Percentiles rank a stretch among this genome's conserved stretches.
phyloP scores from a whole-genome alignment of 352 stramenopile genomes.

The Phytophthora melonis region DNA sequence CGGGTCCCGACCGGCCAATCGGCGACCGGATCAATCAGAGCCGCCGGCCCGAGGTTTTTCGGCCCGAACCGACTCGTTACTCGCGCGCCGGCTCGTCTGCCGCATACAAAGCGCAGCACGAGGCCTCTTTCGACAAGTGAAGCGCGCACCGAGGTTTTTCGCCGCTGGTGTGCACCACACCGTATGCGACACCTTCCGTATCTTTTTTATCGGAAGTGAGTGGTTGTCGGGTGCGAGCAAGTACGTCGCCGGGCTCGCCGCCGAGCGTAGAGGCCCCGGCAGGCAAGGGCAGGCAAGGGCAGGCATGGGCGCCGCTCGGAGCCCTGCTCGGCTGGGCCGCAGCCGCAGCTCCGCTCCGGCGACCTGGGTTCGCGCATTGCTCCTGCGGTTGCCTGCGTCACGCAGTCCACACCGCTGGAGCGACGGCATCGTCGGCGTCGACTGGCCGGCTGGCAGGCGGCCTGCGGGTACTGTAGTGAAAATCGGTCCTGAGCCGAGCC shows the following conservation, averaged over 20 bases:
- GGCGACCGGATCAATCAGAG: background rate
- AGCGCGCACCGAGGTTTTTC: slow-evolving; percentile 23
- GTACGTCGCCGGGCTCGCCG: slow-evolving; percentile 3
- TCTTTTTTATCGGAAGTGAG: slow-evolving; percentile 37
- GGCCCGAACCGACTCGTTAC: slow-evolving; percentile 31
- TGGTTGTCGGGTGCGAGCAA: slow-evolving; percentile 35
- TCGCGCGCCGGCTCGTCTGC: slow-evolving; percentile 29
- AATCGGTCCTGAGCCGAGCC: no score
- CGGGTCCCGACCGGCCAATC: slow-evolving; percentile 7
- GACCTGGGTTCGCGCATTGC: no score
- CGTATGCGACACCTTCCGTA: slow-evolving; percentile 31
- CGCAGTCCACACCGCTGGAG: no score
- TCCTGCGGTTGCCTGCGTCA: no score
- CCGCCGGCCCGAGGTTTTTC: slow-evolving; percentile 18
- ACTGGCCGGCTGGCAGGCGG: no score
- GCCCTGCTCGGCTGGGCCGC: no score
- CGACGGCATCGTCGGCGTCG: no score
- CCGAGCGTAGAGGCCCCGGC: background rate
- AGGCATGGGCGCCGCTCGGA: background rate
- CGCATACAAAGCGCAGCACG: slow-evolving; percentile 27
- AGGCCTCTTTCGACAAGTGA: slow-evolving; percentile 28
- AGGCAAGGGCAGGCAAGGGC: background rate
- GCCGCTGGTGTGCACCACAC: slow-evolving; percentile 9
- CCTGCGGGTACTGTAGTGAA: no score
- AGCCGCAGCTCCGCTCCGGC: no score